Base-by-base conservation (phyloP, 257 asterid genomes). In the Ilex asprella region DNA sequence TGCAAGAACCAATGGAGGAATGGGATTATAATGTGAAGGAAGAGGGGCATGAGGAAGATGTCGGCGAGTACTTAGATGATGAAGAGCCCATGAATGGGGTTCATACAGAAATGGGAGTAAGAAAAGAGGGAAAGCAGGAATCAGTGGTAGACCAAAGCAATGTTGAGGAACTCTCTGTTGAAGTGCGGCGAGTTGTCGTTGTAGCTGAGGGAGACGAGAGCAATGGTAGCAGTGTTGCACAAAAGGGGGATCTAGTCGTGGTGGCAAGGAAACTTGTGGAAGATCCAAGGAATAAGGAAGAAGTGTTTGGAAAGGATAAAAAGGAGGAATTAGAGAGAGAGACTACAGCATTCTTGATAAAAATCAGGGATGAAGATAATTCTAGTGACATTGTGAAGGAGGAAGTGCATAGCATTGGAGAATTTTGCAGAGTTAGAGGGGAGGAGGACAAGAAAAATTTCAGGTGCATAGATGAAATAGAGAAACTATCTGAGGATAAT, bases 41-140 rank as follows among this genome's bases (percentile, higher is more conserved):
- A 21, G 39, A 55, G n/a, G 75, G 65, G 10, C 39, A 64, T n/a
- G 64, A 58, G 10, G 67, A 70, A 58, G 67, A 56, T 67, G 73
- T 31, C 54, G 58, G 62, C 15, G 66, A 58, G 46, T 59, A 41
- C 46, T 35, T 55, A 31, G 65, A 66, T 60, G 53, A 71, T 10
- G 65, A 51, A 70, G 50, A 59, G 44, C 53, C 59, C 0, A 49
- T 54, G 39, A 54, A 16, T 3, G 57, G 14, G 46, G 31, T 4
- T 15, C 14, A 61, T 59, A 29, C 56, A 31, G 21, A 54, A 46
- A 41, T 51, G 30, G 68, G 58, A 12, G 21, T 1, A 12, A 64
- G 43, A 15, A 53, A 51, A 46, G 69, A 12, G 46, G 16, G 2
- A 16, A 68, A 58, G 16, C 50, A 60, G 21, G 70, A 59, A 44